A percentile compares a stretch with the other conserved stretches of the same genome.
These are phyloP conservation scores for Apiospora marii DNA, from an alignment of 2,329 filamentous ascomycete genomes.

Conservation along the genomic window DNA sequence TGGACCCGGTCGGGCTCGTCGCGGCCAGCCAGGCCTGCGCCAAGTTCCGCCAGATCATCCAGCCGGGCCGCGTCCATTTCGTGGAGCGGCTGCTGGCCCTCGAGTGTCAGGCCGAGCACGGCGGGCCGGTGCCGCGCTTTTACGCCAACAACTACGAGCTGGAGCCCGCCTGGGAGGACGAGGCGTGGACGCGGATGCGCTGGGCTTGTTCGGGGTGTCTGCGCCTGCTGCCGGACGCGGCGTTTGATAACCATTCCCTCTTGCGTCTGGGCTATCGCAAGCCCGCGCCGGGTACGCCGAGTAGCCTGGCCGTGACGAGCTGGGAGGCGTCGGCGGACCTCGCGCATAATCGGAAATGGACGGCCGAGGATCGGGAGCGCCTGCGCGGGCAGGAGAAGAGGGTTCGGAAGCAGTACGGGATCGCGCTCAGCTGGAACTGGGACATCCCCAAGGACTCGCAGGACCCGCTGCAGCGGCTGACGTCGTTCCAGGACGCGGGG, in stretches of 20 bases:
- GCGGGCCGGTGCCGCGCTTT: conserved; percentile 21
- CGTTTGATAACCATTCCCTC: conserved; percentile 31
- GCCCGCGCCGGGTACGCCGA: conserved; percentile 21
- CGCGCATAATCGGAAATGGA: neutral
- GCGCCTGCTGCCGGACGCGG: conserved; percentile 27
- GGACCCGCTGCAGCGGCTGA: neutral
- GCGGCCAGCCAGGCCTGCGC: conserved; percentile 26
- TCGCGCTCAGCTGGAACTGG: conserved; percentile 22
- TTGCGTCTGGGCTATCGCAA: conserved; percentile 30
- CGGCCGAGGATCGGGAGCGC: conserved; percentile 10
- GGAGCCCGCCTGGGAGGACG: conserved; percentile 25
- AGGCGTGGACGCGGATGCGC: conserved; percentile 25
- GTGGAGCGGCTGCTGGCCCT: conserved; percentile 29
- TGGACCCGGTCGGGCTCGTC: conserved; percentile 29
- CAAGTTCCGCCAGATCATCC: conserved; percentile 26
- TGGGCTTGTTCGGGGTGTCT: conserved; percentile 30
- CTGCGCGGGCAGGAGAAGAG: neutral
- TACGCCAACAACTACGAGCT: conserved; percentile 14
- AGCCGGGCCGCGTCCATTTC: conserved; percentile 22
- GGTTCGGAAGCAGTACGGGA: conserved; percentile 2
- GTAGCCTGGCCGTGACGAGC: conserved; percentile 17
- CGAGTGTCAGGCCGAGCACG: conserved; percentile 26
- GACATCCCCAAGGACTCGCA: neutral
- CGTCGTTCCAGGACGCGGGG: conserved; percentile 23
- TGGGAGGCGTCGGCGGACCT: conserved; percentile 21